Evolutionary conservation across 495 filamentous ascomycete genomes (phyloP).

Genomic region (Paragyromitra xinjiangensis): DNA sequence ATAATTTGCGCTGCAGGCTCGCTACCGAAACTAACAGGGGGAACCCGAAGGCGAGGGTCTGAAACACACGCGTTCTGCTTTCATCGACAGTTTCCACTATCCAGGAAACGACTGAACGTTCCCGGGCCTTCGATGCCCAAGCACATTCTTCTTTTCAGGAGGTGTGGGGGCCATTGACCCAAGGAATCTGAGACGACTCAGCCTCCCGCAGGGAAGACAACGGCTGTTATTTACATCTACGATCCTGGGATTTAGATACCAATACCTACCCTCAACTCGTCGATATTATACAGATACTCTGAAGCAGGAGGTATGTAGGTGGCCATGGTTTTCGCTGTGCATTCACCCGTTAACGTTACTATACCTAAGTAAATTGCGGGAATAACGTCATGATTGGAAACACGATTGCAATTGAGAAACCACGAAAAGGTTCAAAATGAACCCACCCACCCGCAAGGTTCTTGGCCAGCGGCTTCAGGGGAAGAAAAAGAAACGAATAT

Average conservation of each 20-base stretch:
- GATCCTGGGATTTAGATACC: not conserved
- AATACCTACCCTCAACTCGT: not conserved
- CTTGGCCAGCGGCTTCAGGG: not conserved
- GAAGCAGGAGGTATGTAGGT: no score
- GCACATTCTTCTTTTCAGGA: not conserved
- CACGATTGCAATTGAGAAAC: no score
- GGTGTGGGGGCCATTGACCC: slow-evolving; percentile 2
- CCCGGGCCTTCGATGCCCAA: not conserved
- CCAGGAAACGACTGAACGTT: not conserved
- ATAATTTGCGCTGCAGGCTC: not conserved
- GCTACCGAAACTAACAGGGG: not conserved
- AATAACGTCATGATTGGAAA: no score
- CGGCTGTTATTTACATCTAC: not conserved
- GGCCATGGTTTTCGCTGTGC: no score
- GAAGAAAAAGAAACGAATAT: not conserved
- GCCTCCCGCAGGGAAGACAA: not conserved
- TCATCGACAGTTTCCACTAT: not conserved
- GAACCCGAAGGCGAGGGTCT: not conserved
- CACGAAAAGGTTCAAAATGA: not conserved
- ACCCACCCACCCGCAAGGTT: not conserved
- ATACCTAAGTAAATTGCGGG: no score
- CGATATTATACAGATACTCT: no score
- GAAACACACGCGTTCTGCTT: slow-evolving; percentile 1
- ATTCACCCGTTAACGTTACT: no score
- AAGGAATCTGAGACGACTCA: not conserved